Base-by-base conservation (phyloP, 1,139 yeast genomes). In the Insectozyma bohioensis region DNA sequence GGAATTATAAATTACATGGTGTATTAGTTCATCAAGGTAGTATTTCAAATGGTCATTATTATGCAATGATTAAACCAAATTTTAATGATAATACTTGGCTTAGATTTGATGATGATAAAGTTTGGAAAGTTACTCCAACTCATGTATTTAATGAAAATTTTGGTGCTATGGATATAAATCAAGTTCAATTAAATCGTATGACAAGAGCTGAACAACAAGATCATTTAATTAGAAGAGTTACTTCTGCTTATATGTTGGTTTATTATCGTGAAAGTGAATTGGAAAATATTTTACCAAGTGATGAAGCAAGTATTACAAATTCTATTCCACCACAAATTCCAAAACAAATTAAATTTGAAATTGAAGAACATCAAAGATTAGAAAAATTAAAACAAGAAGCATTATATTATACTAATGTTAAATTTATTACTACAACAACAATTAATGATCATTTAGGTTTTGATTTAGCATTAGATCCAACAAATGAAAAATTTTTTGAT, bases 171-270 rank as follows among this genome's bases (percentile, higher is more conserved):
- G 76, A 73, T 39, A 48, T 78, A 20, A 49, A 75, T 1, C 72
- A 67, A 25, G 69, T 63, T 13, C 71, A 71, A 34, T 56, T 78
- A 22, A 62, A 72, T 30, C 62, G 61, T 38, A 58, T 81, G 60
- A 59, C 81, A 0, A 71, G 82, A 47, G 59, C 61, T 13, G 85
- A 81, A 45, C 83, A 78, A 39, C 80, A 77, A 44, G 82, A 73
- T 34, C 80, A 80, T 45, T 63, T 78, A 34, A 59, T 80, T 12
- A 75, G 87, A 47, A 77, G 95, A 34, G 92, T 86, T 29, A 88
- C 97, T 0, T 86, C 95, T 31, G 98, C 98, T 3, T 92, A 92
- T 54, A 92, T 92, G 99, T 75, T 92, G 62, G 98, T 92, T 3
- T 92, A 92, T 54, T 76, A 90, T 43, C 75, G 95, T 34, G 81